phyloP scores from a whole-genome alignment of 805 yeast species.

The Ogataea henricii region DNA sequence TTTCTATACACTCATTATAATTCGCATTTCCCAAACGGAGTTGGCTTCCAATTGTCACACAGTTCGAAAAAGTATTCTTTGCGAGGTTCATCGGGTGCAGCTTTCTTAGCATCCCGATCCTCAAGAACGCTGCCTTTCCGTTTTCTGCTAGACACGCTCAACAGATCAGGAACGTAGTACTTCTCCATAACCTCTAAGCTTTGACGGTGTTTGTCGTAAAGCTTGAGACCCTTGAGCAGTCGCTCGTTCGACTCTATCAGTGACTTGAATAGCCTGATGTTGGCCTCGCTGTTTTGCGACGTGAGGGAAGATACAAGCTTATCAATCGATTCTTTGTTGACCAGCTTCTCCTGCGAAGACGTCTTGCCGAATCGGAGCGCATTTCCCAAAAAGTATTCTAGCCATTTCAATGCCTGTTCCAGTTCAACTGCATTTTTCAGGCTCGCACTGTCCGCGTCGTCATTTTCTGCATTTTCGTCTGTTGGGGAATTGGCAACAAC shows the following conservation, averaged over 20 bases:
- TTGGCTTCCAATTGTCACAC: slow-evolving; percentile 49
- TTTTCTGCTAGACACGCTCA: background rate
- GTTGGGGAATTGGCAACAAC: slow-evolving; percentile 11
- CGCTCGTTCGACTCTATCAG: slow-evolving; percentile 12
- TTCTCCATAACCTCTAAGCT: slow-evolving; percentile 25
- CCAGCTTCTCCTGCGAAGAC: slow-evolving; percentile 23
- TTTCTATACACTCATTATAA: slow-evolving; percentile 1
- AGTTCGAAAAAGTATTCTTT: slow-evolving; percentile 32
- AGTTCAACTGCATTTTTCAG: slow-evolving; percentile 2
- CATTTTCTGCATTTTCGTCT: background rate
- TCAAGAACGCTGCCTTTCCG: slow-evolving; percentile 5
- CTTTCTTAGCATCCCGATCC: background rate
- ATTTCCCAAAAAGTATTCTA: slow-evolving; percentile 26
- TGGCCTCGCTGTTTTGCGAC: slow-evolving; percentile 7
- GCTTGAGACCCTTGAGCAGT: slow-evolving; percentile 9
- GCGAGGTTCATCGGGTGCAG: background rate
- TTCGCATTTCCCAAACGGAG: slow-evolving; percentile 50
- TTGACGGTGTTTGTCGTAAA: slow-evolving; percentile 17
- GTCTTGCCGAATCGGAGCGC: slow-evolving; percentile 22
- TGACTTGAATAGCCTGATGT: slow-evolving; percentile 7
- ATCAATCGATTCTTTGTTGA: slow-evolving; percentile 18
- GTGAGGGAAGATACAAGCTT: slow-evolving; percentile 14
- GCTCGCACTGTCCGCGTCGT: background rate
- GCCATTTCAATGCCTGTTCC: slow-evolving; percentile 27
- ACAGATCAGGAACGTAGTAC: slow-evolving; percentile 23